Base-by-base conservation (phyloP, 108 stramenopile genomes). In the Pelagomonas calceolata region DNA sequence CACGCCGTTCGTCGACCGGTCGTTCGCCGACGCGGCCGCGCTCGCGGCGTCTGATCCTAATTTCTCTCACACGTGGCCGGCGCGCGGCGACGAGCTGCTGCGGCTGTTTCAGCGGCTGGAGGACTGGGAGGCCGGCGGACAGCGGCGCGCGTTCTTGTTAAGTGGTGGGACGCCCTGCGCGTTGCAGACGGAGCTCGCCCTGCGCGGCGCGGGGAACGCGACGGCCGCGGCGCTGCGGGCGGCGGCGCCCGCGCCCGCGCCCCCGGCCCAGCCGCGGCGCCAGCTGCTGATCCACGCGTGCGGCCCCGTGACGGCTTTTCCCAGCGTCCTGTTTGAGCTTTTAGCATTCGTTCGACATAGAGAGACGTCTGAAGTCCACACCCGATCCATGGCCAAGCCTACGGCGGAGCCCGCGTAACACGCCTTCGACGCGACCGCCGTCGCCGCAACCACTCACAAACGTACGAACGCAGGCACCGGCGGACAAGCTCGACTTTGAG, bases 51-150 rank as follows among this genome's bases (percentile, higher is more conserved):
- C n/a, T n/a, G n/a, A n/a, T n/a, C n/a, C n/a, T n/a, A 70, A 51
- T 51, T 70, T 63, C 70, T 45, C 21, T 10, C 33, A 63, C 32
- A 34, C 46, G n/a, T 70, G 70, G 70, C 70, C 70, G 5, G 46
- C 32, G 51, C 70, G 63, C 70, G 70, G 70, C 26, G n/a, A 21
- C 70, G 70, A 70, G 43, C 70, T 70, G 63, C 30, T 70, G 21
- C 32, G 70, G 37, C 63, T 70, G 35, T 34, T 70, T 26, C 34
- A 45, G 33, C 51, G 37, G 60, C 63, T 70, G 16, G 46, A 63
- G 51, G 70, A 70, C 51, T 70, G 70, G 70, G 60, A 43, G 70
- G n/a, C n/a, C 30, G 70, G 14, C 32, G 36, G 17, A 7, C 33
- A 34, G n/a, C 46, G 70, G 70, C 51, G 60, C 32, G 70, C 63